Evolutionary conservation across 2,329 filamentous ascomycete species (phyloP).

Genomic region (Teratosphaeria nubilosa): DNA sequence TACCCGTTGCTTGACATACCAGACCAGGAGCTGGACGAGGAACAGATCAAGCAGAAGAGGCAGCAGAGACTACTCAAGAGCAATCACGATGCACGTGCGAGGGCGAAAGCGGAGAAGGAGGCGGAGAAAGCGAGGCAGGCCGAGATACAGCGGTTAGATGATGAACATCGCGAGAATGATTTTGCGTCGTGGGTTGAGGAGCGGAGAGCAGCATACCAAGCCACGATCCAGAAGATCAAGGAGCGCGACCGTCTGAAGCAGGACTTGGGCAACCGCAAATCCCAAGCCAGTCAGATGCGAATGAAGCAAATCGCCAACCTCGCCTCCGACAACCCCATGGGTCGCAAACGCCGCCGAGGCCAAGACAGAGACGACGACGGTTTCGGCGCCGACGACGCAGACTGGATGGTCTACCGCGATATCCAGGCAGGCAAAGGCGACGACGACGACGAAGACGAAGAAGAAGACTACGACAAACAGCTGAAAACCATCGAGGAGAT

Average conservation of each 20-base stretch:
- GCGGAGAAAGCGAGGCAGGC: slow-evolving; percentile 75
- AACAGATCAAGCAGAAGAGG: slow-evolving; percentile 80
- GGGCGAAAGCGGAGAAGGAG: slow-evolving; percentile 95
- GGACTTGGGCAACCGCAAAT: slow-evolving; percentile 93
- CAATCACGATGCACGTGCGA: slow-evolving; percentile 81
- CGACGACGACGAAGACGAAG: slow-evolving; percentile 88
- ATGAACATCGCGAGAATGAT: slow-evolving; percentile 72
- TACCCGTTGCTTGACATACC: slow-evolving; percentile 83
- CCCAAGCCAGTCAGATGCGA: slow-evolving; percentile 85
- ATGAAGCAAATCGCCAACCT: slow-evolving; percentile 98
- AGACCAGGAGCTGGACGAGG: slow-evolving; percentile 88
- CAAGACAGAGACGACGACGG: slow-evolving; percentile 93
- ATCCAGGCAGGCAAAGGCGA: slow-evolving; percentile 84
- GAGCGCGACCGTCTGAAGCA: slow-evolving; percentile 88
- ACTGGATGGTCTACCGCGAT: slow-evolving; percentile 94
- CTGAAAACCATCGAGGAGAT: slow-evolving; percentile 74
- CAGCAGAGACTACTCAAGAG: slow-evolving; percentile 89
- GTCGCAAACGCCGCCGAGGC: slow-evolving; percentile 71
- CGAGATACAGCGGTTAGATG: slow-evolving; percentile 74
- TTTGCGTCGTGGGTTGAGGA: slow-evolving; percentile 81
- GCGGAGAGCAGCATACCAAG: slow-evolving; percentile 60
- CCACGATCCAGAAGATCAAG: slow-evolving; percentile 73
- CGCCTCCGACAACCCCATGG: slow-evolving; percentile 68
- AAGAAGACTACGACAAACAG: slow-evolving; percentile 68
- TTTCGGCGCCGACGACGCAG: slow-evolving; percentile 93